A percentile compares a stretch with the other conserved stretches of the same genome.
These are phyloP conservation scores for Pseudocercospora pini-densiflorae DNA, from an alignment of 2,329 filamentous ascomycete genomes.

Conservation along the genomic window DNA sequence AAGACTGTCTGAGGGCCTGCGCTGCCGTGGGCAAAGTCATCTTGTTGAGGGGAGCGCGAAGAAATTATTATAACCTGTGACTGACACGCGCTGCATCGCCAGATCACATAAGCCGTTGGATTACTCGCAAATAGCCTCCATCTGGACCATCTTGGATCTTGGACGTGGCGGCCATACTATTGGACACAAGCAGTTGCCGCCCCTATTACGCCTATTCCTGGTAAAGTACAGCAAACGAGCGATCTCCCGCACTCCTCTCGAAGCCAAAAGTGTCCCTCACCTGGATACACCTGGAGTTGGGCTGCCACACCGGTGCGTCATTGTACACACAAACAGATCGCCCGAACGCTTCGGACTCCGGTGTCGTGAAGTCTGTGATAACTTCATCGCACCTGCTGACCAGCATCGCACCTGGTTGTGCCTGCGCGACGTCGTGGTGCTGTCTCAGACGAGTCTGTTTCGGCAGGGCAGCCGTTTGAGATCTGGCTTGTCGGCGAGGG, in stretches of 20 bases:
- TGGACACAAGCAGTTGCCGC: conserved; percentile 1
- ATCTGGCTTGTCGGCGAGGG: conserved; percentile 5
- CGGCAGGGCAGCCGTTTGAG: conserved; percentile 16
- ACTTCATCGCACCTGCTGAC: conserved; percentile 10
- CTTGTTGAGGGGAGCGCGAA: not conserved
- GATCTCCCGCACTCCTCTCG: conserved; percentile 18
- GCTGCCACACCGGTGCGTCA: conserved; percentile 6
- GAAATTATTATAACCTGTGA: not conserved
- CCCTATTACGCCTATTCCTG: conserved; percentile 5
- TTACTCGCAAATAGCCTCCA: too few relatives aligned
- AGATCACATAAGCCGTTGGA: not conserved
- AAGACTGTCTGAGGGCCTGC: not conserved
- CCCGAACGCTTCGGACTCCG: not conserved
- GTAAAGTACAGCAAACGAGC: conserved; percentile 11
- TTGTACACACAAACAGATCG: not conserved
- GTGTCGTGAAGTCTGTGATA: not conserved
- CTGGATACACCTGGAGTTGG: not conserved
- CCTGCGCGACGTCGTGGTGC: conserved; percentile 13
- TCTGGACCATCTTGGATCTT: not conserved
- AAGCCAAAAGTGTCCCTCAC: not conserved
- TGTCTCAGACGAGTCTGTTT: conserved; percentile 13
- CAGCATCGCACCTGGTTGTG: conserved; percentile 5
- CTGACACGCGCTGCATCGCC: not conserved
- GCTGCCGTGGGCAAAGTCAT: not conserved
- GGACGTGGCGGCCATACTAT: not conserved